Percentiles rank a stretch among this genome's conserved stretches.
Evolutionary conservation across 2,329 filamentous ascomycete species (phyloP).

Genomic region (Cladosporium sp.): DNA sequence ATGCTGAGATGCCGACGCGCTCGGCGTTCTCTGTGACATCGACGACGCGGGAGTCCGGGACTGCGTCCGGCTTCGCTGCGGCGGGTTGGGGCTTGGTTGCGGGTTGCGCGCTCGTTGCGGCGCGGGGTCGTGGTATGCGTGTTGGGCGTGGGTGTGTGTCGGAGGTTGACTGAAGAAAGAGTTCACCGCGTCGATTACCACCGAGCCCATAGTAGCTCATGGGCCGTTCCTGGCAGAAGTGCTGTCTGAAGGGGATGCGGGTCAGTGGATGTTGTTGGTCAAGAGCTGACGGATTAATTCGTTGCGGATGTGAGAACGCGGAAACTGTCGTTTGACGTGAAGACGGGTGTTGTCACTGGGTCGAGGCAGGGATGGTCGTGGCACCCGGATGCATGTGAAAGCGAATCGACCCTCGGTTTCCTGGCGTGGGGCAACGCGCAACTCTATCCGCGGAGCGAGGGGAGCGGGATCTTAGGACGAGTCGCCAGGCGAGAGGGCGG

Average conservation of each 20-base stretch:
- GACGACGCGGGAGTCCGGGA: slow-evolving; percentile 20
- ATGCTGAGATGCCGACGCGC: slow-evolving; percentile 10
- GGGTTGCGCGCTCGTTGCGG: slow-evolving; percentile 18
- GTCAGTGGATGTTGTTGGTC: slow-evolving; percentile 13
- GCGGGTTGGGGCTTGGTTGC: slow-evolving; percentile 16
- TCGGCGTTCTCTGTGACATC: slow-evolving; percentile 29
- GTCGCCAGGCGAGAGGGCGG: background rate
- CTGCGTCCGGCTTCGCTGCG: slow-evolving; percentile 23
- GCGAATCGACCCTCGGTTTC: slow-evolving; percentile 2
- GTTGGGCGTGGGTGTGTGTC: slow-evolving; percentile 15
- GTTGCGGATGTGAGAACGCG: background rate
- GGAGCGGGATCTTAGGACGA: background rate
- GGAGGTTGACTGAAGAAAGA: slow-evolving; percentile 45
- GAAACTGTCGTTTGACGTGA: background rate
- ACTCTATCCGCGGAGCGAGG: background rate
- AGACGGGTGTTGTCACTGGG: background rate
- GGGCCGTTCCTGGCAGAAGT: slow-evolving; percentile 13
- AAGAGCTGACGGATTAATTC: background rate
- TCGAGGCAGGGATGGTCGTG: background rate
- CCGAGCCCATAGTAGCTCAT: slow-evolving; percentile 53
- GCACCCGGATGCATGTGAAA: slow-evolving; percentile 5
- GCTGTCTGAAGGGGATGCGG: slow-evolving; percentile 12
- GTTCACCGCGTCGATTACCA: slow-evolving; percentile 65
- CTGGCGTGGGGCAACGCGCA: background rate
- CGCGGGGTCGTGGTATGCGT: slow-evolving; percentile 19